Evolutionary conservation across 805 yeast species (phyloP).

Genomic region (Helenozyma baotianmanensis): DNA sequence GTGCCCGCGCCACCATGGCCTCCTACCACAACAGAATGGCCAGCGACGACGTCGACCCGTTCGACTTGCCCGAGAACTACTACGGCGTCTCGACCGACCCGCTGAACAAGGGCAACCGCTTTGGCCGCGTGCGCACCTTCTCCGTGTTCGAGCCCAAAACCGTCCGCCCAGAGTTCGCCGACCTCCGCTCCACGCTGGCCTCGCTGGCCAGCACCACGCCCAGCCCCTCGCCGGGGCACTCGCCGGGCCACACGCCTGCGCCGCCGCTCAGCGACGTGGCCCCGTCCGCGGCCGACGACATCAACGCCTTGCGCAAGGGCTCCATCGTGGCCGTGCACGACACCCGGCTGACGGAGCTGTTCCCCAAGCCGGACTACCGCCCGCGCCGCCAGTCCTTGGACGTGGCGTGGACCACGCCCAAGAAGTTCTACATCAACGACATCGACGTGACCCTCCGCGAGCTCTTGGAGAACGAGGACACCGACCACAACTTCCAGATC

Average conservation of each 20-base stretch:
- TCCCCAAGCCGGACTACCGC: conserved; percentile 5
- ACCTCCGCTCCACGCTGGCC: neutral
- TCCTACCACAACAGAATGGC: neutral
- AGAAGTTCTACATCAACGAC: conserved; percentile 65
- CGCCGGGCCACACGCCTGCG: neutral
- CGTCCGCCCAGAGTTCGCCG: conserved; percentile 1
- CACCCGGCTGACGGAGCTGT: conserved; percentile 1
- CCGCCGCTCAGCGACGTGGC: neutral
- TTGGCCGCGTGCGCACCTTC: conserved; percentile 55
- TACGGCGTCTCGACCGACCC: conserved; percentile 65
- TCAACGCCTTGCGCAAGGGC: conserved; percentile 12
- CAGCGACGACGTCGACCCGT: conserved; percentile 54
- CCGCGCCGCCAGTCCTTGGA: conserved; percentile 32
- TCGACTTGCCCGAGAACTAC: conserved; percentile 62
- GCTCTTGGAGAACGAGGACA: conserved; percentile 72
- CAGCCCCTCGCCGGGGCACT: too few relatives aligned
- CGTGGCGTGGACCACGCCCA: conserved; percentile 25
- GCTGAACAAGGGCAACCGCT: conserved; percentile 33
- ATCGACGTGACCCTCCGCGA: conserved; percentile 69
- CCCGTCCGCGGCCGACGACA: neutral
- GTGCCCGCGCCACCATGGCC: too few relatives aligned
- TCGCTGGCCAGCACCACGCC: neutral
- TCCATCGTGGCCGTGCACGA: conserved; percentile 29
- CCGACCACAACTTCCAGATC: conserved; percentile 79
- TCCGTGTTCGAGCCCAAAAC: conserved; percentile 29